Conservation (phyloP, 345 rosid genomes). For the Toxicodendron radicans region DNA sequence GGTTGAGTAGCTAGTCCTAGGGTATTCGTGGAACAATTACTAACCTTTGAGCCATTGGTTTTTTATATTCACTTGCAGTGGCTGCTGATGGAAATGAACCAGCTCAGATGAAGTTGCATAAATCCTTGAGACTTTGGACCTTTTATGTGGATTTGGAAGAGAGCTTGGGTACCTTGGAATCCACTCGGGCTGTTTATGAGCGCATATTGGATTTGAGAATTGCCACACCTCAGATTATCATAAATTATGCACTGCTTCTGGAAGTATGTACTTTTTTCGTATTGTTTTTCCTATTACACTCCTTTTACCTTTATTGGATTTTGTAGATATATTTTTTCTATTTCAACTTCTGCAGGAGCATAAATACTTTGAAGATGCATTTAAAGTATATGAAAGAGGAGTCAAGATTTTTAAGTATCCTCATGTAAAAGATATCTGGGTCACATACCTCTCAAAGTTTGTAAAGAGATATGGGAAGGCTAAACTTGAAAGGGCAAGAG, state of each 20-base stretch:
- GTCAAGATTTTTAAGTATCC: slow-evolving; percentile 97
- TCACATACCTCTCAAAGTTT: slow-evolving; percentile 84
- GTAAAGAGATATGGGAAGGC: slow-evolving; percentile 87
- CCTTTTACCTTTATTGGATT: not conserved
- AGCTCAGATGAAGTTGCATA: slow-evolving; percentile 92
- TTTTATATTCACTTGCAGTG: slow-evolving; percentile 43
- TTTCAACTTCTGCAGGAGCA: slow-evolving; percentile 54
- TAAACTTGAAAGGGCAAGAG: slow-evolving; percentile 92
- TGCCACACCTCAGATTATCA: slow-evolving; percentile 93
- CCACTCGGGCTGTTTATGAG: slow-evolving; percentile 91
- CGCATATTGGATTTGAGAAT: slow-evolving; percentile 88
- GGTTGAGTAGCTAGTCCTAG: too few species aligned
- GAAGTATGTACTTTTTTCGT: slow-evolving; percentile 45
- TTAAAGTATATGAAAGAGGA: slow-evolving; percentile 96
- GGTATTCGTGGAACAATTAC: too few species aligned
- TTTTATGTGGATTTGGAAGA: slow-evolving; percentile 96
- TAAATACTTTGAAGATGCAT: slow-evolving; percentile 96
- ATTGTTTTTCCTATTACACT: not conserved
- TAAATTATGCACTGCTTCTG: slow-evolving; percentile 79
- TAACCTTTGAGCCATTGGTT: not conserved
- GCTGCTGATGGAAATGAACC: slow-evolving; percentile 94
- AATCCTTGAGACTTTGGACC: slow-evolving; percentile 87
- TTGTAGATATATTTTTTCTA: not conserved
- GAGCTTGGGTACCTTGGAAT: slow-evolving; percentile 84
- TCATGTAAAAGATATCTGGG: slow-evolving; percentile 96